Base-by-base conservation (phyloP, 83 land plant genomes). In the Larix sibirica region DNA sequence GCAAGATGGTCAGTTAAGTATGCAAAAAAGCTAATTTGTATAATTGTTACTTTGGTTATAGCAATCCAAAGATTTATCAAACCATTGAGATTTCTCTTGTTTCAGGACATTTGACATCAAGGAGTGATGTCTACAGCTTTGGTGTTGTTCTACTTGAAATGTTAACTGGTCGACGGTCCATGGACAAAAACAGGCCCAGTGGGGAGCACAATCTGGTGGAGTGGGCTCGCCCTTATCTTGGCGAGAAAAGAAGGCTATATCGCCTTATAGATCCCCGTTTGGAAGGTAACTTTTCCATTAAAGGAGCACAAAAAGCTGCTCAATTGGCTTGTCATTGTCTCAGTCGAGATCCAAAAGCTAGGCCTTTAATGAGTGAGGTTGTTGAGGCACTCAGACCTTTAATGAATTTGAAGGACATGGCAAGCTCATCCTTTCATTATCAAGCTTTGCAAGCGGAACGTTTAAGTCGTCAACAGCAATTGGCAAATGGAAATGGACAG, bases 341-440 rank as follows among this genome's bases (percentile, higher is more conserved):
- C 24, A 82, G 83, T 58, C 65, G 90, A 20, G 88, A 90, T 68
- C 84, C 86, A 3, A 90, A 88, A 79, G 80, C 79, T 47, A 88
- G 86, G 62, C 90, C 92, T 14, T 47, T 77, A 40, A 90, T 90
- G 92, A 90, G 86, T 83, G 90, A 90, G 56, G 84, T 90, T 81
- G 88, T 90, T 59, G 90, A 90, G 80, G 63, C 68, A 17, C 82
- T 85, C 28, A 90, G 82, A 47, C 89, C 88, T 4, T 82, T 92
- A 23, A 81, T 88, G 18, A 90, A 86, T 83, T 83, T 92, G 28
- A 90, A 85, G 78, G 94, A 92, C 90, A 92, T 90, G 90, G 94
- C 89, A 5, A 88, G 90, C 82, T 90, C 92, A 21, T 90, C 92
- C 28, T 88, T 85, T 69, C 87, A 84, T 63, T 92, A 88, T 81